Evolutionary conservation across 2,329 filamentous ascomycete species (phyloP), one percentile per base, ranked within the genome.

Genomic region (Corynespora cassiicola): DNA sequence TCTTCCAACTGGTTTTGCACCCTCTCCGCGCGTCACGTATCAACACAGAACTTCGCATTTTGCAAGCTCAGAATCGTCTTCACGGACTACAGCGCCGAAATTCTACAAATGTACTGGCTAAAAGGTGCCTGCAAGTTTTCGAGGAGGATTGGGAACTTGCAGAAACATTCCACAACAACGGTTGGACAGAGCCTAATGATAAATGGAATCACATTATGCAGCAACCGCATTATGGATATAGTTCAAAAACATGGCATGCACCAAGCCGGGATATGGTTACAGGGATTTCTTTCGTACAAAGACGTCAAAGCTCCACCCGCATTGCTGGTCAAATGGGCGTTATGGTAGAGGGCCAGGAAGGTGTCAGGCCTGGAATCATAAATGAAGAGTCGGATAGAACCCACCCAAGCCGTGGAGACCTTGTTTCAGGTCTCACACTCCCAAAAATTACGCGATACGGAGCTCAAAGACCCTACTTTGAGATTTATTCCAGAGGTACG

Each of bases 131-230:
- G 1, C 16, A 22, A 4, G 18, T 29, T 11, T 48, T 48, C 27
- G 32, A 39, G 21, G 26, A 12, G 5, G 47, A 51, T 23, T 38
- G 19, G 6, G 28, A 39, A 18, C 34, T 51, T 7, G 14, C 19
- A 8, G 26, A 47, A 19, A 32, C 42, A 16, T 51, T 42, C 23
- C 26, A 47, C 16, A n/a, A n/a, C n/a, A n/a, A n/a, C n/a, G n/a
- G n/a, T n/a, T n/a, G n/a, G n/a, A 14, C 10, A 2, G 20, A 39
- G 6, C 26, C 28, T 3, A 23, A 35, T 12, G 44, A 83, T 1
- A 85, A 85, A 62, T 84, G 81, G 81, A 75, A 72, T 52, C 73
- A 79, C 57, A 81, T 85, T 60, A 73, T 84, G 58, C 78, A 83
- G 47, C 82, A 77, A 26, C 19, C 31, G 18, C 20, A 47, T 18